Evolutionary conservation across 352 stramenopile genomes (phyloP).

Genomic region (Phytophthora ramorum): DNA sequence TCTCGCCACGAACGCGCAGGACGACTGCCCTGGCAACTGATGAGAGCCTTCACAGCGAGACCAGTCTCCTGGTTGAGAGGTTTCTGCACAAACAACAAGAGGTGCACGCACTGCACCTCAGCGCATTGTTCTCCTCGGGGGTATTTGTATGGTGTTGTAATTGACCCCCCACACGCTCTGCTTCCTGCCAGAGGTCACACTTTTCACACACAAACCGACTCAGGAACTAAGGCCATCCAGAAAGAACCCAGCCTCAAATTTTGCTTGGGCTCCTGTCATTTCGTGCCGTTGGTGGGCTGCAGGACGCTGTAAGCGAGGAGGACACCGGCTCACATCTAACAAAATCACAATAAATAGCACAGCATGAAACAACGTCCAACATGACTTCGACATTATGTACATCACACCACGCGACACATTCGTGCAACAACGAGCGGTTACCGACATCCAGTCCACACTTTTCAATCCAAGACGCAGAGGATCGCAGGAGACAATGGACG

Average conservation of each 20-base stretch:
- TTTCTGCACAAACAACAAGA: slow-evolving; percentile 32
- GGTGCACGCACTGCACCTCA: slow-evolving; percentile 7
- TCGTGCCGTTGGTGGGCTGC: slow-evolving; percentile 5
- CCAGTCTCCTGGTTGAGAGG: slow-evolving; percentile 6
- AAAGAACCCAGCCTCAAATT: slow-evolving; percentile 9
- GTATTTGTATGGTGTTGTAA: slow-evolving; percentile 50
- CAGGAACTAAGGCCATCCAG: slow-evolving; percentile 14
- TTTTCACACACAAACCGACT: slow-evolving; percentile 7
- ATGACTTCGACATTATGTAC: slow-evolving; percentile 9
- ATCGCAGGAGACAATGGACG: slow-evolving; percentile 38
- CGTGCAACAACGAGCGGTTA: slow-evolving; percentile 15
- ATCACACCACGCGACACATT: slow-evolving; percentile 10
- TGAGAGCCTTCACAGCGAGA: slow-evolving; percentile 18
- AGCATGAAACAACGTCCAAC: slow-evolving; percentile 37
- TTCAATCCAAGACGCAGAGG: neutral
- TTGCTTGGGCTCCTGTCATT: neutral
- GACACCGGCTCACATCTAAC: slow-evolving; percentile 11
- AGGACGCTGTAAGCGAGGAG: slow-evolving; percentile 27
- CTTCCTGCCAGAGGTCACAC: slow-evolving; percentile 18
- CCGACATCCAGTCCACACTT: slow-evolving; percentile 21
- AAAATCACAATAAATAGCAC: slow-evolving; percentile 44
- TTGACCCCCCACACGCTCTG: slow-evolving; percentile 34
- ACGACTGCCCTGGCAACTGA: slow-evolving; percentile 29
- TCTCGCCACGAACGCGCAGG: slow-evolving; percentile 34
- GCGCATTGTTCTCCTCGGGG: slow-evolving; percentile 23